These are phyloP conservation scores for Cladosporium sp. DNA, from an alignment of 2,329 filamentous ascomycete genomes.

Conservation along the genomic window DNA sequence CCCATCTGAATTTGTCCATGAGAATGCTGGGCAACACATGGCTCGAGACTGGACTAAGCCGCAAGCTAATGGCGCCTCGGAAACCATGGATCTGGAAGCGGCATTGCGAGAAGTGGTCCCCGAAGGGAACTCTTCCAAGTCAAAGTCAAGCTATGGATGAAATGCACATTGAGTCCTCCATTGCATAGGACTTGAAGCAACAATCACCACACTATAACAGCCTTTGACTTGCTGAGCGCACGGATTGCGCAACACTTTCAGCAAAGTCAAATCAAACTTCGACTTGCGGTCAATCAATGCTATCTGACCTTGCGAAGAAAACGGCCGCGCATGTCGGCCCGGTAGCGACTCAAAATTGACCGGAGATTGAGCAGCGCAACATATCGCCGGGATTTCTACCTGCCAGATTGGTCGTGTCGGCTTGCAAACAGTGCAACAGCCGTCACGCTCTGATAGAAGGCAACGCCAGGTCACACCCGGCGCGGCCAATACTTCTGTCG, in stretches of 20 bases:
- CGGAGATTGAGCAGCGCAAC: background rate
- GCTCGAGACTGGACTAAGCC: constrained; percentile 25
- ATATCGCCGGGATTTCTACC: background rate
- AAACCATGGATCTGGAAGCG: constrained; percentile 30
- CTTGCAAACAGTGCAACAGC: background rate
- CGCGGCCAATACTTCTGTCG: background rate
- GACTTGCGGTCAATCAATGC: background rate
- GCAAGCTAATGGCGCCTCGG: constrained; percentile 14
- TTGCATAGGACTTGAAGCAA: background rate
- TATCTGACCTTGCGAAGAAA: background rate
- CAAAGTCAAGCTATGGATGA: constrained; percentile 15
- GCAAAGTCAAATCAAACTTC: background rate
- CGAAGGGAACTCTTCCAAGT: constrained; percentile 11
- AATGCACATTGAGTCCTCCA: background rate
- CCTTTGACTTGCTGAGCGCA: background rate
- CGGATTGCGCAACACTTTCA: background rate
- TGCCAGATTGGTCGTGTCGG: background rate
- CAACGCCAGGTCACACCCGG: background rate
- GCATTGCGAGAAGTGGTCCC: constrained; percentile 24
- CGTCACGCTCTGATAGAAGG: background rate
- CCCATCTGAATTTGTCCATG: constrained; percentile 15
- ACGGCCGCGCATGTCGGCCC: background rate
- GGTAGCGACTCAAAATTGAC: background rate
- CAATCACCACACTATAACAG: background rate
- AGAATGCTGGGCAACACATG: constrained; percentile 11